A percentile compares a stretch with the other conserved stretches of the same genome.
phyloP scores from a whole-genome alignment of 2,329 filamentous ascomycete species.

The Knufia petricola region DNA sequence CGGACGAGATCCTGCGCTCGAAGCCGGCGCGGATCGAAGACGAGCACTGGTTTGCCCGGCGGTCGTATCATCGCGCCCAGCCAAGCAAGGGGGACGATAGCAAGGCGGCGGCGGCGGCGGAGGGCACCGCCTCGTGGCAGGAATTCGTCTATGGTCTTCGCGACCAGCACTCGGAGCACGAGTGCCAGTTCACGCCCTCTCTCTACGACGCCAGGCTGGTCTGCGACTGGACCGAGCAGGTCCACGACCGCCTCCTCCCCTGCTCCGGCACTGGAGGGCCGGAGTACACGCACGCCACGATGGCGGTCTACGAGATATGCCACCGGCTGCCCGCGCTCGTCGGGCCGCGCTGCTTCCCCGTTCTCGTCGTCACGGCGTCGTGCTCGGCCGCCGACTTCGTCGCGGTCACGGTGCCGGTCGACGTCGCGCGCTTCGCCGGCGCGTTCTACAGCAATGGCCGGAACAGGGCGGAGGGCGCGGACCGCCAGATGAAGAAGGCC shows the following conservation, averaged over 20 bases:
- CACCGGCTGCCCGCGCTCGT: constrained; percentile 24
- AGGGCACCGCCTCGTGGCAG: constrained; percentile 30
- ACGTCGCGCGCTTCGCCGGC: constrained; percentile 16
- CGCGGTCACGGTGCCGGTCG: constrained; percentile 26
- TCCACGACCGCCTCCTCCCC: no score
- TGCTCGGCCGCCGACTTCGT: constrained; percentile 21
- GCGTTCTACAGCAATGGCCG: constrained; percentile 24
- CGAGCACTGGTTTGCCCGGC: constrained; percentile 35
- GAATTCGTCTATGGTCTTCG: constrained; percentile 32
- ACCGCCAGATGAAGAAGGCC: constrained; percentile 21
- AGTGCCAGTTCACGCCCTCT: constrained; percentile 33
- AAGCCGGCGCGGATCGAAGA: constrained; percentile 13
- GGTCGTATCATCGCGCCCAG: constrained; percentile 27
- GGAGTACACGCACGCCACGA: constrained; percentile 9
- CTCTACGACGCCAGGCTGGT: constrained; percentile 25
- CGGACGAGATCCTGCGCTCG: constrained; percentile 7
- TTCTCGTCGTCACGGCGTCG: constrained; percentile 24
- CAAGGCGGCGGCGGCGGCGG: no score
- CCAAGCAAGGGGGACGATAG: constrained; percentile 14
- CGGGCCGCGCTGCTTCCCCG: constrained; percentile 25
- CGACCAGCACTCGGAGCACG: constrained; percentile 32
- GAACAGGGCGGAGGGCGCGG: constrained; percentile 22
- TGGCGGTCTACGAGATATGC: constrained; percentile 26
- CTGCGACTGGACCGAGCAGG: constrained; percentile 23
- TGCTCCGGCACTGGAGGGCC: background rate